Evolutionary conservation across 139 green algal genomes (phyloP), one percentile per base, ranked within the genome.

Genomic region (Haematococcus lacustris): DNA sequence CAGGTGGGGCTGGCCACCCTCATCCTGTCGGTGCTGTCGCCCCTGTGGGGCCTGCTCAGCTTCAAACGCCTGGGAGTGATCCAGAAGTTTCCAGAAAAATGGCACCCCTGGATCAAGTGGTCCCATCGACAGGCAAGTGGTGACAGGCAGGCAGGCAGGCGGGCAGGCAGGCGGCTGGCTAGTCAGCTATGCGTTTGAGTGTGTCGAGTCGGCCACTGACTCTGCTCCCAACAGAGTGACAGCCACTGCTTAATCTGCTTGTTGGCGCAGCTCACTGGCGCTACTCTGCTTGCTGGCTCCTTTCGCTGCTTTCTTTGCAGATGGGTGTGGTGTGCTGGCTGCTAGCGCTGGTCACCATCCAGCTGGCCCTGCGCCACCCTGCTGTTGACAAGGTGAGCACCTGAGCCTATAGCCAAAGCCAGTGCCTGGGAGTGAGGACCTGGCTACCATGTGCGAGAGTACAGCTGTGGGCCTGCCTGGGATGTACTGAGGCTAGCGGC

Each of bases 1-100:
- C 76, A 88, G 82, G 66, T 82, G 40, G 83, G 85, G 2, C 70
- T 90, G 30, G 51, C 83, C 2, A 85, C 81, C 32, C 68, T 87
- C 6, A 1, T 80, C 1, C 50, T 91, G 38, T 76, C 71, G 0
- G 53, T 80, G 23, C 30, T 82, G 1, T 51, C 81, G 37, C 81
- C 83, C 1, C 47, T 88, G 51, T 50, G 87, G 65, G 87, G 87
- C 1, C 57, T 74, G 1, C 37, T 83, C 17, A 83, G 73, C 75
- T 91, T 91, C 74, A 79, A 73, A 39, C 78, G 71, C 39, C 65
- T 90, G 38, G 79, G 81, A 26, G 50, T 91, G 26, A 68, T 88
- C 3, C 65, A 82, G 38, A n/a, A 38, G 3, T 80, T 91, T 40
- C 86, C 86, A 0, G 75, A 83, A 38, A 3, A 30, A 6, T 80